Evolutionary conservation across 164 flowering plant genomes (phyloP).

Genomic region (Tetrastigma voinierianum): DNA sequence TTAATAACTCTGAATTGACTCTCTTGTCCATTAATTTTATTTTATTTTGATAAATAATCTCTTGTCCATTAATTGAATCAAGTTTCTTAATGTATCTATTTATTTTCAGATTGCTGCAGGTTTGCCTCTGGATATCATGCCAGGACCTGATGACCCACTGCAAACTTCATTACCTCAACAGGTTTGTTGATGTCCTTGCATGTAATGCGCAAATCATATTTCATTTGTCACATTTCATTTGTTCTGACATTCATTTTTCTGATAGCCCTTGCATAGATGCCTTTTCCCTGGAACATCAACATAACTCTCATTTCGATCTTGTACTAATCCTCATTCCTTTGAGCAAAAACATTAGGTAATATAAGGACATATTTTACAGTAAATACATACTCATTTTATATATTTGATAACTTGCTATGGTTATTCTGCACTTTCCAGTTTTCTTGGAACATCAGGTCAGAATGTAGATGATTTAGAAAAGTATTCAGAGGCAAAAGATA

Average conservation of each 20-base stretch:
- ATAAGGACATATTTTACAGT: background rate
- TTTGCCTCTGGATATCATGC: slow-evolving; percentile 83
- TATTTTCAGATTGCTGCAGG: slow-evolving; percentile 75
- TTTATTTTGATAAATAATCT: too few relatives aligned
- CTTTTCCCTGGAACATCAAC: slow-evolving; percentile 87
- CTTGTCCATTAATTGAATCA: background rate
- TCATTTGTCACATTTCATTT: background rate
- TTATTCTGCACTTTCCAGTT: slow-evolving; percentile 38
- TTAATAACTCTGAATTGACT: background rate
- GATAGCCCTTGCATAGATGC: slow-evolving; percentile 85
- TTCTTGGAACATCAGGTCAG: slow-evolving; percentile 96
- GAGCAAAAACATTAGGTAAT: slow-evolving; percentile 73
- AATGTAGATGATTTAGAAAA: slow-evolving; percentile 86
- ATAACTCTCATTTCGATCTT: slow-evolving; percentile 79
- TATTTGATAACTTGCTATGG: background rate
- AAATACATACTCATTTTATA: background rate
- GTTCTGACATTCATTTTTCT: slow-evolving; percentile 14
- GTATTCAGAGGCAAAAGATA: slow-evolving; percentile 74
- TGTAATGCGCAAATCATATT: background rate
- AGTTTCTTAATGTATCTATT: background rate
- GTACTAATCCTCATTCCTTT: slow-evolving; percentile 90
- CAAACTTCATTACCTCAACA: slow-evolving; percentile 95
- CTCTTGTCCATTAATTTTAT: too few relatives aligned
- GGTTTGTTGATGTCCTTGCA: slow-evolving; percentile 39
- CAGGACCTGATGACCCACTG: slow-evolving; percentile 87